Percentiles rank a stretch among this genome's conserved stretches.
Conservation (phyloP, 345 rosid genomes). For the Nephelium lappaceum region DNA sequence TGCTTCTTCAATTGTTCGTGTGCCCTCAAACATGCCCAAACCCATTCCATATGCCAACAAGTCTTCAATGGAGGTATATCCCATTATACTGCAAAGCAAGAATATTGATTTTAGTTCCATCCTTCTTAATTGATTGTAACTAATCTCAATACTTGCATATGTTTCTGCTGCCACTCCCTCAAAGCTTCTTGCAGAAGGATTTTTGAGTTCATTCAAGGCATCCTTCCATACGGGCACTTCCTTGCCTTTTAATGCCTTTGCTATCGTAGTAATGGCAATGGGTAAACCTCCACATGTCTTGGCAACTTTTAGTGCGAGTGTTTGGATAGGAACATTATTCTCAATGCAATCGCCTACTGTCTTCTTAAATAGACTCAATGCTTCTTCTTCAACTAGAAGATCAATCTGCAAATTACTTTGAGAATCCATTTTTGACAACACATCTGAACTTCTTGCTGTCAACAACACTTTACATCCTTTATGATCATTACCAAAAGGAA, state of each 20-base stretch:
- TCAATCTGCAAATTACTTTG: constrained; percentile 3
- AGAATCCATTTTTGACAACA: constrained; percentile 25
- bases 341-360: constrained; percentile 9
- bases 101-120: constrained; percentile 33
- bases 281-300: constrained; percentile 35
- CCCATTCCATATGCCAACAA: constrained; percentile 30
- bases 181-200: constrained; percentile 1
- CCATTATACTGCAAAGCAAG: constrained; percentile 24
- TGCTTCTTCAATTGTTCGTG: background rate
- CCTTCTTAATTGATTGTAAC: constrained; percentile 21
- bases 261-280: constrained; percentile 19
- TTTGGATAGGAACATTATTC: background rate
- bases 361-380: constrained; percentile 15
- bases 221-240: constrained; percentile 19
- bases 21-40: constrained; percentile 20
- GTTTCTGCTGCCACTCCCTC: background rate
- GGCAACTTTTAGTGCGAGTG: constrained; percentile 21
- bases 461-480: constrained; percentile 5
- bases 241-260: constrained; percentile 17
- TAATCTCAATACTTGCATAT: constrained; percentile 18
- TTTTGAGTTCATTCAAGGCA: constrained; percentile 16
- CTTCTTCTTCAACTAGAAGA: constrained; percentile 16
- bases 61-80: background rate
- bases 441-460: constrained; percentile 14
- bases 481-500: constrained; percentile 22